Percentiles rank a stretch among this genome's conserved stretches.
These are phyloP conservation scores for Cladosporium sp. DNA, from an alignment of 2,329 filamentous ascomycete species.

Conservation along the genomic window DNA sequence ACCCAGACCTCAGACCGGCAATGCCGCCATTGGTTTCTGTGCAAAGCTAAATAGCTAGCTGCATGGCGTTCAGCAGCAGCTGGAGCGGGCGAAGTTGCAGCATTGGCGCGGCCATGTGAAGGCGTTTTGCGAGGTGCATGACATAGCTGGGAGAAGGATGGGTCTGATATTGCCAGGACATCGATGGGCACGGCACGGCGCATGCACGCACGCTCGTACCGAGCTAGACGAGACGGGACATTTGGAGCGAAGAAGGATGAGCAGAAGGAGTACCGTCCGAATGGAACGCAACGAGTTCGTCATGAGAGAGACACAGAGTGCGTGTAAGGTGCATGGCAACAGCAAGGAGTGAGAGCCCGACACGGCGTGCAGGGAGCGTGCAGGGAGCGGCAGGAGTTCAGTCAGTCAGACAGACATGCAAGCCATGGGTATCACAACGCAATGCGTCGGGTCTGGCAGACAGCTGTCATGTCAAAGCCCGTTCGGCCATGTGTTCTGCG, in stretches of 20 bases:
- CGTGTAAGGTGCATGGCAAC: background rate
- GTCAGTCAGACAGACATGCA: constrained; percentile 8
- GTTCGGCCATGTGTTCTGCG: constrained; percentile 1
- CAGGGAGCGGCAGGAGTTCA: background rate
- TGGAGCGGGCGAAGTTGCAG: constrained; percentile 1
- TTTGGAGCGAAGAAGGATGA: constrained; percentile 1
- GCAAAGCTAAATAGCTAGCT: constrained; percentile 31
- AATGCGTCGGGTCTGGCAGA: constrained; percentile 1
- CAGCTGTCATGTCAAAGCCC: constrained; percentile 5
- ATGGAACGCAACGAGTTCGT: background rate
- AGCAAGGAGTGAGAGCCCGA: constrained; percentile 3
- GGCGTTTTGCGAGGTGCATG: background rate
- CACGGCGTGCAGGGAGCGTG: background rate
- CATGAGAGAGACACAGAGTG: background rate
- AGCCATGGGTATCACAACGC: constrained; percentile 3
- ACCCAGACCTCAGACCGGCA: constrained; percentile 12
- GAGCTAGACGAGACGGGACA: constrained; percentile 2
- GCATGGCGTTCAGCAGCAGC: constrained; percentile 19
- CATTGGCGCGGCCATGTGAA: constrained; percentile 2
- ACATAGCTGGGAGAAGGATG: constrained; percentile 3
- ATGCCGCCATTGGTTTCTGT: constrained; percentile 27
- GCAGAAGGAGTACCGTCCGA: too few relatives aligned
- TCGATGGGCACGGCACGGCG: background rate
- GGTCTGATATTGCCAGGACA: constrained; percentile 1
- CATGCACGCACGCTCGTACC: constrained; percentile 5